Conservation (phyloP, 2,329 filamentous ascomycete species). For the Capronia americana region DNA sequence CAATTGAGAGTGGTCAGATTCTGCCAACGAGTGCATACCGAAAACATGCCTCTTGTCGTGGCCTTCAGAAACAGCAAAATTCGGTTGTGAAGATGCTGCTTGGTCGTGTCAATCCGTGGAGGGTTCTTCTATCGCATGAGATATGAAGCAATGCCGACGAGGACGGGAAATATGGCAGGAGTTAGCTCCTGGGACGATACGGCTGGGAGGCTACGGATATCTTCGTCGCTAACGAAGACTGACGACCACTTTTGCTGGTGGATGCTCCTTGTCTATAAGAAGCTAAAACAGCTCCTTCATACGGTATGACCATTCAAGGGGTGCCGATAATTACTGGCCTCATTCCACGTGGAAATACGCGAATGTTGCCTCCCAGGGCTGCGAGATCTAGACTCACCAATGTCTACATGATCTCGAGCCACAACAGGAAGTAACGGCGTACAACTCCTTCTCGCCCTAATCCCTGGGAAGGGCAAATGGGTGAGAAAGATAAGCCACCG, state of each 20-base stretch:
- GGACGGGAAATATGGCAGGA: background rate
- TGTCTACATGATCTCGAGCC: background rate
- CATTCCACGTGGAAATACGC: background rate
- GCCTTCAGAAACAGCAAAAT: background rate
- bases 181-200: background rate
- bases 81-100: background rate
- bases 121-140: background rate
- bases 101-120: background rate
- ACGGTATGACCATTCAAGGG: background rate
- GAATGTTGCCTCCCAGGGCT: background rate
- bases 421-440: background rate
- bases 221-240: background rate
- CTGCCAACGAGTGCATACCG: background rate
- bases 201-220: background rate
- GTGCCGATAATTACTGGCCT: no score
- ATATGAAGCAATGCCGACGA: background rate
- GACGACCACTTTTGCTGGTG: background rate
- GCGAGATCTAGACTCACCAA: background rate
- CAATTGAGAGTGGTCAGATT: background rate
- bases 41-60: background rate
- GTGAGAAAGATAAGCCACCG: conserved; percentile 17
- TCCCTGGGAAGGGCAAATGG: conserved; percentile 6
- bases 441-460: conserved; percentile 8
- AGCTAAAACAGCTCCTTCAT: background rate
- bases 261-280: background rate